Evolutionary conservation across 2,329 filamentous ascomycete species (phyloP).

Genomic region (Nothophoma quercina): DNA sequence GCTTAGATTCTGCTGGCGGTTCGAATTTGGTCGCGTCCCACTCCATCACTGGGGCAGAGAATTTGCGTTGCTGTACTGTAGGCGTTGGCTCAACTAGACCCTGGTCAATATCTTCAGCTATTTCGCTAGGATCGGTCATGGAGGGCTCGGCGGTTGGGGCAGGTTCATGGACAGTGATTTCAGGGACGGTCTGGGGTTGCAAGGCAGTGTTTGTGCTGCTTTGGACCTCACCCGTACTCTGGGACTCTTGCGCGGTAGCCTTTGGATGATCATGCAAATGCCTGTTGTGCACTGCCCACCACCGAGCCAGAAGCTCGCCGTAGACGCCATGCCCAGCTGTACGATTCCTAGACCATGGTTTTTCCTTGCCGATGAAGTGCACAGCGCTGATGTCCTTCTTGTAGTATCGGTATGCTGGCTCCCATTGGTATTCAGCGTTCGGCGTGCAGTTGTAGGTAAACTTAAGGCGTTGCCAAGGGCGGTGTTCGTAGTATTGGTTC

Average conservation of each 20-base stretch:
- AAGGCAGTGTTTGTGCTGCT: constrained; percentile 20
- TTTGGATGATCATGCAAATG: constrained; percentile 67
- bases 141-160: constrained; percentile 51
- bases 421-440: constrained; percentile 95
- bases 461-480: constrained; percentile 80
- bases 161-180: constrained; percentile 40
- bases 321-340: constrained; percentile 69
- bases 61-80: constrained; percentile 58
- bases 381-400: constrained; percentile 88
- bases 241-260: background rate
- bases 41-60: constrained; percentile 65
- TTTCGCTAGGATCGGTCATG: constrained; percentile 53
- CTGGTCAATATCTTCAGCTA: constrained; percentile 54
- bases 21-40: constrained; percentile 67
- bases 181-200: constrained; percentile 28
- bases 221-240: constrained; percentile 16
- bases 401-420: constrained; percentile 93
- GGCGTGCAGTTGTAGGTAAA: constrained; percentile 98
- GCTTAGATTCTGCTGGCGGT: constrained; percentile 71
- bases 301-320: constrained; percentile 82
- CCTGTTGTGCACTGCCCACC: constrained; percentile 94
- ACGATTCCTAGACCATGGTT: constrained; percentile 73
- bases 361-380: constrained; percentile 91
- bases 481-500: constrained; percentile 89
- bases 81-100: constrained; percentile 54